Base-by-base conservation (phyloP, 139 green algal genomes). In the Mesostigma viride region DNA sequence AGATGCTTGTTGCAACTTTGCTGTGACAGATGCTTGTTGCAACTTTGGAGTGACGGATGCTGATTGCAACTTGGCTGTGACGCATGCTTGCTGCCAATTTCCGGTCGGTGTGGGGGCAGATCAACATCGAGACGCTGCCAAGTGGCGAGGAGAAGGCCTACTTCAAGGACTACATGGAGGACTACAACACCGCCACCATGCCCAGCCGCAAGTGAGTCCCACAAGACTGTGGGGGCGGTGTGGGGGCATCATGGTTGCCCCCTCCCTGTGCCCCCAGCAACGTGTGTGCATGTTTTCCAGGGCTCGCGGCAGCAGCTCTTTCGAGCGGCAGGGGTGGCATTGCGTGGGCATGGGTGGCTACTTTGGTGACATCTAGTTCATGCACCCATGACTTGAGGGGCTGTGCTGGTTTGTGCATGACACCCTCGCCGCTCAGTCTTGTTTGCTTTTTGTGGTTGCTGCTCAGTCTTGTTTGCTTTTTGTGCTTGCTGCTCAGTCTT, bases 131-230 rank as follows among this genome's bases (percentile, higher is more conserved):
- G 53, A 30, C 24, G 11, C 22, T 62, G 14, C 53, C 24, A 5
- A 62, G 6, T 14, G 11, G 24, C 6, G 53, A 27, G 11, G 53
- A 27, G 24, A 11, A 17, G 22, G 53, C 11, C 11, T 14, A 24
- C 11, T 51, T 51, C 40, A 51, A 51, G 14, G 40, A 51, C 24
- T 74, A 62, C 44, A 76, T 76, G 70, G 70, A 76, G 34, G 70
- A 76, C 63, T 73, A 72, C 64, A 76, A 76, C 70, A 76, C 70
- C 22, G 64, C 40, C 51, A 76, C 64, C 31, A 40, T 76, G 11
- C 70, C 70, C 14, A 68, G 35, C 32, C 66, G 61, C 6, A 76
- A 76, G 62, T 76, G 51, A 75, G 63, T 34, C 5, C 30, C 57
- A 64, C 20, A 60, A 22, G 57, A 64, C 20, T 20, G 22, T 64